Evolutionary conservation across 495 filamentous ascomycete genomes (phyloP).

Genomic region (Pseudoneurospora amorphoporcata): DNA sequence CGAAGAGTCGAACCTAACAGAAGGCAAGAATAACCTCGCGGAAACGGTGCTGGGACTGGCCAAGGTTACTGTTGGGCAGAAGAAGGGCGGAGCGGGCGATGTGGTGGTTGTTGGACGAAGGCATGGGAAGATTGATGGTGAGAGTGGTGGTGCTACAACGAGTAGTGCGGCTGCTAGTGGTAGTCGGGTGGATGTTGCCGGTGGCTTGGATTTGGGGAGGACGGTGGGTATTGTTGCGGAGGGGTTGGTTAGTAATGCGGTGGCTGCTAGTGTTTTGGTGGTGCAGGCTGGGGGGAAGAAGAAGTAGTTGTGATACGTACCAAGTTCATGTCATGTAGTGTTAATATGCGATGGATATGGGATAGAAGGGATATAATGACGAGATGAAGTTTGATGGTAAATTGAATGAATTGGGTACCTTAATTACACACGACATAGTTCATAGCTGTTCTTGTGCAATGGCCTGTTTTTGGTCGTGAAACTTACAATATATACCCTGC

Average conservation of each 20-base stretch:
- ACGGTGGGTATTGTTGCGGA: conserved; percentile 63
- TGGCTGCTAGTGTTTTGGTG: conserved; percentile 67
- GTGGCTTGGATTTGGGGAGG: conserved; percentile 36
- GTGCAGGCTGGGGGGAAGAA: conserved; percentile 51
- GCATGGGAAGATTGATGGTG: conserved; percentile 23
- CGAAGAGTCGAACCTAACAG: conserved; percentile 21
- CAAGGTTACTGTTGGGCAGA: conserved; percentile 49
- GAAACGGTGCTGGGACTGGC: conserved; percentile 32
- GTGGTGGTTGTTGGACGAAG: conserved; percentile 65
- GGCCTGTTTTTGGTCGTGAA: too few relatives aligned
- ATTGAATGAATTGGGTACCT: too few relatives aligned
- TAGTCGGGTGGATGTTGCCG: neutral
- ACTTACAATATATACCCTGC: too few relatives aligned
- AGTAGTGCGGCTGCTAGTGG: neutral
- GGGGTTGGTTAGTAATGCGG: conserved; percentile 45
- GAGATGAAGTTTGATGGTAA: too few relatives aligned
- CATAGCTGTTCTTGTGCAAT: too few relatives aligned
- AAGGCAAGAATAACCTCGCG: conserved; percentile 8
- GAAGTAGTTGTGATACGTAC: neutral
- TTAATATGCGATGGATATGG: too few relatives aligned
- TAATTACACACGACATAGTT: too few relatives aligned
- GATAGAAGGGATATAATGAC: too few relatives aligned
- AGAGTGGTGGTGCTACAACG: neutral
- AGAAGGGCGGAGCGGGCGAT: conserved; percentile 62
- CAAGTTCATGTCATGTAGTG: too few relatives aligned